Conservation (phyloP, 2,329 filamentous ascomycete species). For the Aspergillus aculeatinus region DNA sequence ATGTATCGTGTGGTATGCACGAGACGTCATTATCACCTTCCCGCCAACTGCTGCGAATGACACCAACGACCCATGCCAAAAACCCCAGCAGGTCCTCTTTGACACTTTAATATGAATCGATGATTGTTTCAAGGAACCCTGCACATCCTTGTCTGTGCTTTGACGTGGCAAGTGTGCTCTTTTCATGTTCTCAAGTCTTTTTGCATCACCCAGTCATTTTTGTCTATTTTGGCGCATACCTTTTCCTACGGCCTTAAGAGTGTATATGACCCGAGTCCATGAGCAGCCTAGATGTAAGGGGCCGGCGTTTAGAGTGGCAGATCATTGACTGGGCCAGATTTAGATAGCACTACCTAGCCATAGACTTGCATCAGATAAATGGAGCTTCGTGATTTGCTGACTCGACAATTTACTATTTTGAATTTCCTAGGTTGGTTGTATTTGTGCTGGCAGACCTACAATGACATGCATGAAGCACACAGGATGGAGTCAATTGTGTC, state of each 20-base stretch:
- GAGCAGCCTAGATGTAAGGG: background rate
- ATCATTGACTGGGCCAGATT: background rate
- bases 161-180: too few relatives aligned
- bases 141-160: background rate
- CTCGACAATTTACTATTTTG: background rate
- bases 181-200: too few relatives aligned
- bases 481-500: background rate
- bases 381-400: background rate
- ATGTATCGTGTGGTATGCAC: constrained; percentile 4
- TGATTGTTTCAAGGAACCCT: too few relatives aligned
- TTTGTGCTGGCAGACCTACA: too few relatives aligned
- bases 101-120: background rate
- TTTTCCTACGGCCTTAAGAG: too few relatives aligned
- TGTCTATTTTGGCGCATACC: too few relatives aligned
- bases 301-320: background rate
- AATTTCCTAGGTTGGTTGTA: background rate
- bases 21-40: constrained; percentile 14
- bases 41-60: constrained; percentile 18
- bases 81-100: background rate
- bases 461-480: background rate
- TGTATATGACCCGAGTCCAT: too few relatives aligned
- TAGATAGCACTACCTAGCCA: background rate
- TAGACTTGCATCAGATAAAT: background rate
- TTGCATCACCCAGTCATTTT: too few relatives aligned
- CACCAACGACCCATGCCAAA: constrained; percentile 11